phyloP scores from a whole-genome alignment of 768 basidiomycete genomes.

The Xerocomellus dryophilus region DNA sequence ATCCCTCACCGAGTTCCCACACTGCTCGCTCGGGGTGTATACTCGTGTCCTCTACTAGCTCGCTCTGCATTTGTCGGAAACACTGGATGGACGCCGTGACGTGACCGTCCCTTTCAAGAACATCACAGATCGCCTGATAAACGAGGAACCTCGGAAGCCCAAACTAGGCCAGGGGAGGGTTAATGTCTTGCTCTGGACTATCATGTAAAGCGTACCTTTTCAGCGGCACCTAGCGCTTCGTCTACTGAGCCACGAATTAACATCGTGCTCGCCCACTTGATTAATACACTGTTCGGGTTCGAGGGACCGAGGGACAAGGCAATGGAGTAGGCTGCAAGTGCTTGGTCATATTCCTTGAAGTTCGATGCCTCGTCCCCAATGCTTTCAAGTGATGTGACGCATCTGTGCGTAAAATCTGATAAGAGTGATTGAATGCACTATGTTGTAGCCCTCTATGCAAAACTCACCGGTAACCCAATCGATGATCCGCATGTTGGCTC shows the following conservation, averaged over 20 bases:
- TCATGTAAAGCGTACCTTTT: neutral
- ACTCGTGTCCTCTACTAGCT: neutral
- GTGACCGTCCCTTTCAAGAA: neutral
- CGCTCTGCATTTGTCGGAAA: neutral
- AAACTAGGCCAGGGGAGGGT: neutral
- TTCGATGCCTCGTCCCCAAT: neutral
- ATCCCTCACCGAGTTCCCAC: neutral
- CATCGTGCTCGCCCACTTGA: slow-evolving; percentile 4
- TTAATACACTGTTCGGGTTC: neutral
- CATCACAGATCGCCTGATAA: slow-evolving; percentile 1
- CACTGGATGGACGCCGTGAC: neutral
- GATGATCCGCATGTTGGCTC: neutral
- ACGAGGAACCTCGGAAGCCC: neutral
- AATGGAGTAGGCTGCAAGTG: neutral
- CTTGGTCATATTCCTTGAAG: neutral
- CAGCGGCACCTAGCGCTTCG: neutral
- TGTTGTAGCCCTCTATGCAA: neutral
- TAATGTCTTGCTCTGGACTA: neutral
- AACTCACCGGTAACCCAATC: slow-evolving; percentile 5
- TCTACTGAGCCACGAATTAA: neutral
- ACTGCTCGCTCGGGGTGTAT: neutral
- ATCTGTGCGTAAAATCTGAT: slow-evolving; percentile 4
- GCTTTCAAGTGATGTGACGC: neutral
- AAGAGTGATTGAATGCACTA: neutral
- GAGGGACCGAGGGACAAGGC: neutral